Percentiles rank a stretch among this genome's conserved stretches.
phyloP scores from a whole-genome alignment of 371 early-diverging fungal species.

The Syncephalastrum sp. region DNA sequence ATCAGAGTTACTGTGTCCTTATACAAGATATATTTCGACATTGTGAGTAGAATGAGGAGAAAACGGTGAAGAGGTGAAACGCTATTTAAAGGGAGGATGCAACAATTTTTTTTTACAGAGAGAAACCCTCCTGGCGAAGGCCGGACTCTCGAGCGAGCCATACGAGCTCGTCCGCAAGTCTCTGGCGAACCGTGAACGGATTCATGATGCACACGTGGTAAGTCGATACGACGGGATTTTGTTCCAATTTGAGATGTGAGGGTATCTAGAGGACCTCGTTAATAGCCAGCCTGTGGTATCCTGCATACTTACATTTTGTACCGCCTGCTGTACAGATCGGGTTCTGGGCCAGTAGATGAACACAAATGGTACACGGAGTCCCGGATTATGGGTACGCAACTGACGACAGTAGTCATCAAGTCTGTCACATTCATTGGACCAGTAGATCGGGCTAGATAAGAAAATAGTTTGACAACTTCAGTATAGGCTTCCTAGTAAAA shows the following conservation, averaged over 20 bases:
- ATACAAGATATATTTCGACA: no score
- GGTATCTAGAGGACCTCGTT: constrained; percentile 22
- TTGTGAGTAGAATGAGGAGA: no score
- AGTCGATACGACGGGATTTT: constrained; percentile 12
- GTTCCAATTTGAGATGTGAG: constrained; percentile 12
- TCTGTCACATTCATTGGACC: constrained; percentile 22
- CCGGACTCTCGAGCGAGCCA: constrained; percentile 23
- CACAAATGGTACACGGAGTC: constrained; percentile 22
- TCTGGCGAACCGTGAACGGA: constrained; percentile 18
- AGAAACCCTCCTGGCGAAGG: no score
- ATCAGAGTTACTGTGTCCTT: no score
- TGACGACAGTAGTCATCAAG: constrained; percentile 14
- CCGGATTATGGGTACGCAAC: constrained; percentile 20
- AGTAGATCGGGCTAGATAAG: constrained; percentile 17
- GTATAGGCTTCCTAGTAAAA: background rate
- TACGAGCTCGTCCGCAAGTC: constrained; percentile 26
- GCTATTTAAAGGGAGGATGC: no score
- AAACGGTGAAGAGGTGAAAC: no score
- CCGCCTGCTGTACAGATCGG: background rate
- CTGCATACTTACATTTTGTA: constrained; percentile 22
- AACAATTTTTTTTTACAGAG: no score
- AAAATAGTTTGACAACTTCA: background rate
- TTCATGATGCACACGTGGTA: constrained; percentile 41
- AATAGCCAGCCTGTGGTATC: background rate
- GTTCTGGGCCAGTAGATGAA: constrained; percentile 35